Percentiles rank a stretch among this genome's conserved stretches.
Conservation (phyloP, 2,329 filamentous ascomycete species). For the Escovopsis sp. region DNA sequence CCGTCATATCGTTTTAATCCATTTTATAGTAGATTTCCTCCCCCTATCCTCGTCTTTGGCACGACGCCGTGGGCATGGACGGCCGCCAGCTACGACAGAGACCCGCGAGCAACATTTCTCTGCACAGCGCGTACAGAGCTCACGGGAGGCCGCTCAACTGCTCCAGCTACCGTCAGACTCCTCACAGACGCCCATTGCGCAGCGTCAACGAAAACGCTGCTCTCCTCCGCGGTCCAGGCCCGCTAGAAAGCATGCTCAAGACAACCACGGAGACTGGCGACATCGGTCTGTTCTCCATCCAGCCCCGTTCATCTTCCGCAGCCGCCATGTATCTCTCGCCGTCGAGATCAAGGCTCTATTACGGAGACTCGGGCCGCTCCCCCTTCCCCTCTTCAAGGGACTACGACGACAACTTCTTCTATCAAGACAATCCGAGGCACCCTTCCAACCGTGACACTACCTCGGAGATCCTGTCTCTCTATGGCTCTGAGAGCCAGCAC, state of each 20-base stretch:
- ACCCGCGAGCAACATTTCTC: constrained; percentile 25
- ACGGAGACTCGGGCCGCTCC: constrained; percentile 15
- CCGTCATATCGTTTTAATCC: not conserved
- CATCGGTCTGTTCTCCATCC: constrained; percentile 44
- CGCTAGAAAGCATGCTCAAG: constrained; percentile 49
- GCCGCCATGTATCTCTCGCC: constrained; percentile 16
- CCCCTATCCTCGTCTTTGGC: not conserved
- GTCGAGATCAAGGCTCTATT: constrained; percentile 14
- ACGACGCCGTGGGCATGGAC: constrained; percentile 14
- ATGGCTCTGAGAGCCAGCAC: constrained; percentile 33
- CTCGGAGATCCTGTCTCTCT: constrained; percentile 41
- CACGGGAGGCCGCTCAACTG: constrained; percentile 10
- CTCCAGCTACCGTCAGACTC: constrained; percentile 8
- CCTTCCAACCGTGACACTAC: constrained; percentile 35
- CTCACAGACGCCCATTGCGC: constrained; percentile 24
- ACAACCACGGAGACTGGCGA: constrained; percentile 52
- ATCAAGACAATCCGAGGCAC: constrained; percentile 28
- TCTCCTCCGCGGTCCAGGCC: constrained; percentile 33
- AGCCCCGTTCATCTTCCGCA: constrained; percentile 10
- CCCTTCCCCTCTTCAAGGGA: constrained; percentile 15
- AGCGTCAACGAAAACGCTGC: constrained; percentile 27
- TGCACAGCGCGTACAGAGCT: constrained; percentile 17
- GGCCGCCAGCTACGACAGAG: constrained; percentile 13
- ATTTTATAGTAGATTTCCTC: constrained; percentile 3
- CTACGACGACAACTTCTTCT: constrained; percentile 16